These are phyloP conservation scores for Aspergillus pseudoviridinutans DNA, from an alignment of 2,329 filamentous ascomycete species.

Conservation along the genomic window DNA sequence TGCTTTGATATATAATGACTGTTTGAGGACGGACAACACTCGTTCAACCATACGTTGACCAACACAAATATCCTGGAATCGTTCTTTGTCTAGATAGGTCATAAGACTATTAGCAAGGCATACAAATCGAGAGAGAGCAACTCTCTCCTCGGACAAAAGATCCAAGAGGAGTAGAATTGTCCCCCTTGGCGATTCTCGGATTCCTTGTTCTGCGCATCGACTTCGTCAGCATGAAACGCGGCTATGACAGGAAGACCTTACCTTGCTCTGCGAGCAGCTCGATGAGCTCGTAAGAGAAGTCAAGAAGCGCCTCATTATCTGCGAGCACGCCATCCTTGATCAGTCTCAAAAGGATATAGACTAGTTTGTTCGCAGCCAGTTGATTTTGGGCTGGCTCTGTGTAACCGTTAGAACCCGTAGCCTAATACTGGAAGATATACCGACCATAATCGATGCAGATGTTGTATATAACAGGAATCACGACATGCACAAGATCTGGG, in stretches of 20 bases:
- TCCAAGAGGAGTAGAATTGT: conserved; percentile 33
- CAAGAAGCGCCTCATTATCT: conserved; percentile 30
- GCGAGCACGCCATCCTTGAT: conserved; percentile 30
- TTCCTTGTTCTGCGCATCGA: conserved; percentile 26
- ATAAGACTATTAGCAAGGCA: conserved; percentile 30
- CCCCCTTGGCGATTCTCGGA: conserved; percentile 33
- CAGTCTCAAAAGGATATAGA: conserved; percentile 35
- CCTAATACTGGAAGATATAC: not conserved
- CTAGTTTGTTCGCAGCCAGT: conserved; percentile 32
- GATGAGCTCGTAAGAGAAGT: conserved; percentile 39
- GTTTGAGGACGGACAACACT: conserved; percentile 29
- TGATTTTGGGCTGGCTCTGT: conserved; percentile 39
- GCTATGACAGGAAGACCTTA: conserved; percentile 12
- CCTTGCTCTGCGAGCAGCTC: conserved; percentile 39
- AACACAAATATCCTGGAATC: conserved; percentile 38
- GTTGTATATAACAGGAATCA: conserved; percentile 44
- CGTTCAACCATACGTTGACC: conserved; percentile 28
- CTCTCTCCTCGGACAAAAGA: conserved; percentile 25
- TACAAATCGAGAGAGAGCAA: conserved; percentile 28
- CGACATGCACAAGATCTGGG: conserved; percentile 34
- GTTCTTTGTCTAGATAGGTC: conserved; percentile 34
- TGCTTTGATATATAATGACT: conserved; percentile 26
- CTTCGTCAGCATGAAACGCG: conserved; percentile 3
- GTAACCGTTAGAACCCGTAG: not conserved
- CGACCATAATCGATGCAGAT: conserved; percentile 44